phyloP scores from a whole-genome alignment of 805 yeast species.

The Teunomyces aglyptinius region DNA sequence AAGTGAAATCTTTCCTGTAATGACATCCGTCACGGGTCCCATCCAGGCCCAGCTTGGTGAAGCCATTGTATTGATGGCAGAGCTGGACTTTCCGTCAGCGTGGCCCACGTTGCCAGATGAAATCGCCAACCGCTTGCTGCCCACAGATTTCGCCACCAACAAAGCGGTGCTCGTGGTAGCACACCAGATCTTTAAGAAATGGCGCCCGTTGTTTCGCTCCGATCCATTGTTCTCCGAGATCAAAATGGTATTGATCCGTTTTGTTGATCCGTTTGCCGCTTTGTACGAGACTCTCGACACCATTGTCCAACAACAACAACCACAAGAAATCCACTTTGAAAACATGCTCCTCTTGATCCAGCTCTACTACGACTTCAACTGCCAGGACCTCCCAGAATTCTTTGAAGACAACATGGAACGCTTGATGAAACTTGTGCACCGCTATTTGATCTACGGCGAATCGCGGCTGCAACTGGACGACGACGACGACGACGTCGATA shows the following conservation, averaged over 20 bases:
- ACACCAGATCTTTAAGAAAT: slow-evolving; percentile 91
- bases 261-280: slow-evolving; percentile 74
- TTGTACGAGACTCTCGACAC: slow-evolving; percentile 67
- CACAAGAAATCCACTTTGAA: slow-evolving; percentile 59
- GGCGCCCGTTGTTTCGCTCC: slow-evolving; percentile 93
- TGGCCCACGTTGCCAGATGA: slow-evolving; percentile 82
- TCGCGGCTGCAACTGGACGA: slow-evolving; percentile 35
- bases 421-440: slow-evolving; percentile 81
- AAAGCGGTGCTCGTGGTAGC: slow-evolving; percentile 89
- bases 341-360: slow-evolving; percentile 70
- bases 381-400: slow-evolving; percentile 97
- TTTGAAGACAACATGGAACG: slow-evolving; percentile 83
- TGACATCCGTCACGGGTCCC: slow-evolving; percentile 77
- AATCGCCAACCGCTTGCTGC: slow-evolving; percentile 62
- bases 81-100: slow-evolving; percentile 87
- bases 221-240: slow-evolving; percentile 89
- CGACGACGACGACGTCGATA: slow-evolving; percentile 68
- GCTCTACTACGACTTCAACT: slow-evolving; percentile 88
- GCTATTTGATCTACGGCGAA: slow-evolving; percentile 58
- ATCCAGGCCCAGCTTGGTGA: slow-evolving; percentile 95
- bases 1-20: slow-evolving; percentile 73
- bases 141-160: slow-evolving; percentile 67
- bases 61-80: slow-evolving; percentile 88
- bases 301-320: slow-evolving; percentile 55
- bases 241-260: slow-evolving; percentile 78